Conservation (phyloP, 345 rosid genomes). For the Punica granatum region DNA sequence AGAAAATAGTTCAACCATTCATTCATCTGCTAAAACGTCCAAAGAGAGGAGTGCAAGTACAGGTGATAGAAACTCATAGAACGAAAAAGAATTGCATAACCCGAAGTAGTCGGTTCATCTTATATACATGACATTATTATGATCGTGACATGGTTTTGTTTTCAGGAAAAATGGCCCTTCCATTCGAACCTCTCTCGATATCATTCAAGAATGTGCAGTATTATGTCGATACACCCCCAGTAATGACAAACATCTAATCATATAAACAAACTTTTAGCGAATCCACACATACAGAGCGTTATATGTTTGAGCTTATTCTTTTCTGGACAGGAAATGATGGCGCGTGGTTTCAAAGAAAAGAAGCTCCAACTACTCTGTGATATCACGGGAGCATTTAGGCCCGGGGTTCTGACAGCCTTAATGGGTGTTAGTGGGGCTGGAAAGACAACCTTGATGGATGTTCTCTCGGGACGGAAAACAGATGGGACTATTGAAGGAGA, state of each 20-base stretch:
- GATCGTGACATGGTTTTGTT: constrained; percentile 9
- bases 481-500: constrained; percentile 44
- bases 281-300: too few species aligned
- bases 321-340: constrained; percentile 33
- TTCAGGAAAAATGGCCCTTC: constrained; percentile 32
- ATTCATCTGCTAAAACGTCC: neutral
- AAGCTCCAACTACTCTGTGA: constrained; percentile 49
- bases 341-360: constrained; percentile 25
- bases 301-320: neutral
- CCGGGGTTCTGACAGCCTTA: constrained; percentile 56
- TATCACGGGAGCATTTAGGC: constrained; percentile 50
- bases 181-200: constrained; percentile 37
- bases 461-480: constrained; percentile 59
- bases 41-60: too few species aligned
- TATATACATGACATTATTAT: neutral
- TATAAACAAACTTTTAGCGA: too few species aligned
- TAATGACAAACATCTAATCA: constrained; percentile 18
- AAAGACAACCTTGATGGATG: constrained; percentile 66
- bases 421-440: constrained; percentile 78
- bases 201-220: constrained; percentile 34
- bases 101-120: too few species aligned
- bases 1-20: constrained; percentile 9
- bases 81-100: too few species aligned
- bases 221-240: constrained; percentile 35
- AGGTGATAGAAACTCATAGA: too few species aligned